These are phyloP conservation scores for Barnettozyma californica DNA, from an alignment of 805 yeast species.

Conservation along the genomic window DNA sequence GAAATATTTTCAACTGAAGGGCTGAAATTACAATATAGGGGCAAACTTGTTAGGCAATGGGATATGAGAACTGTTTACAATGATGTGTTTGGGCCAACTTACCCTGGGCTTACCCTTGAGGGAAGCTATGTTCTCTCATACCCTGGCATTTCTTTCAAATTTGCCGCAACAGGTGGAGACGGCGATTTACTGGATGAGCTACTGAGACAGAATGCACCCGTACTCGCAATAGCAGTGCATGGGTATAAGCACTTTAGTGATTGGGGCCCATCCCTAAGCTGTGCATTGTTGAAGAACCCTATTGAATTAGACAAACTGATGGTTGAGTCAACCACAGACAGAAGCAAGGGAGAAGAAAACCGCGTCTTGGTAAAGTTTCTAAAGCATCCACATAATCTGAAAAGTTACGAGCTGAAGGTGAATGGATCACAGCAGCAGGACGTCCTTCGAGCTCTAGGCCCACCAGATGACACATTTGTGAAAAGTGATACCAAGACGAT, in stretches of 20 bases:
- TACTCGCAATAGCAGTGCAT: slow-evolving; percentile 14
- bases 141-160: slow-evolving; percentile 52
- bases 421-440: slow-evolving; percentile 47
- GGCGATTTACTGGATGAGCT: slow-evolving; percentile 3
- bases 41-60: slow-evolving; percentile 14
- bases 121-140: slow-evolving; percentile 37
- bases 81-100: slow-evolving; percentile 57
- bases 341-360: not conserved
- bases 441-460: slow-evolving; percentile 42
- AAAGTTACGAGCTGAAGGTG: slow-evolving; percentile 25
- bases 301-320: slow-evolving; percentile 12
- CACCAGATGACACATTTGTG: slow-evolving; percentile 49
- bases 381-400: slow-evolving; percentile 21
- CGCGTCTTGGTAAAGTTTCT: slow-evolving; percentile 18
- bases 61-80: slow-evolving; percentile 44
- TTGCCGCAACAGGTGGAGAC: slow-evolving; percentile 21
- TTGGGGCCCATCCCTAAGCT: slow-evolving; percentile 7
- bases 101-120: slow-evolving; percentile 40
- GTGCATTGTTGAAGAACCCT: slow-evolving; percentile 10
- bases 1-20: slow-evolving; percentile 11
- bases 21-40: slow-evolving; percentile 13
- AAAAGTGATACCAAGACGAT: slow-evolving; percentile 38
- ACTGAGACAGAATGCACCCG: slow-evolving; percentile 10
- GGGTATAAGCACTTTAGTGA: slow-evolving; percentile 21
- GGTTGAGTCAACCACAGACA: slow-evolving; percentile 1